Conservation (phyloP, 768 basidiomycete species). For the Porpolomopsis calyptriformis region DNA sequence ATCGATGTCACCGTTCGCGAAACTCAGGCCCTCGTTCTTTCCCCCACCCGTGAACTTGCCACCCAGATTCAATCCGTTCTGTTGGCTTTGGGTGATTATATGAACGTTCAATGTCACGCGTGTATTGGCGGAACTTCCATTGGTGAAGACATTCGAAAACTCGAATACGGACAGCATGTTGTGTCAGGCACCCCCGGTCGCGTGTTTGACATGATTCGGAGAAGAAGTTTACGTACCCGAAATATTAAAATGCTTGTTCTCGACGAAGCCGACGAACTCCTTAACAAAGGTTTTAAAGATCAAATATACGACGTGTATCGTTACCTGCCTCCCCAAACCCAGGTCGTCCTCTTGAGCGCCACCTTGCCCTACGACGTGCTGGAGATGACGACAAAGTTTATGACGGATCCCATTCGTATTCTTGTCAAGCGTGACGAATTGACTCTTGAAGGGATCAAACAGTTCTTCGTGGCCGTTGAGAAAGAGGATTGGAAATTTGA, state of each 20-base stretch:
- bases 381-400: conserved; percentile 99
- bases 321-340: conserved; percentile 92
- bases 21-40: conserved; percentile 92
- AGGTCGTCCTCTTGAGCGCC: conserved; percentile 93
- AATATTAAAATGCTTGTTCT: conserved; percentile 98
- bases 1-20: conserved; percentile 93
- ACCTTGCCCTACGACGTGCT: conserved; percentile 94
- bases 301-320: conserved; percentile 99
- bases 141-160: conserved; percentile 93
- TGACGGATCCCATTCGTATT: conserved; percentile 97
- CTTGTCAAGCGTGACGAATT: conserved; percentile 99
- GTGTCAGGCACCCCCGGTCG: conserved; percentile 96
- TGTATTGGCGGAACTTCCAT: conserved; percentile 97
- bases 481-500: conserved; percentile 99
- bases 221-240: conserved; percentile 83
- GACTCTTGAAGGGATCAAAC: conserved; percentile 92
- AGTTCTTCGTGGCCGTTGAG: conserved; percentile 97
- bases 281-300: conserved; percentile 98
- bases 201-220: conserved; percentile 98
- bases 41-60: conserved; percentile 96
- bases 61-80: conserved; percentile 99
- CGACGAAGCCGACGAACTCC: conserved; percentile 91
- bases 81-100: conserved; percentile 93
- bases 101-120: conserved; percentile 98
- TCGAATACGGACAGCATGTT: conserved; percentile 95